These are phyloP conservation scores for Aspergillus cejpii DNA, from an alignment of 2,329 filamentous ascomycete genomes.

Conservation along the genomic window DNA sequence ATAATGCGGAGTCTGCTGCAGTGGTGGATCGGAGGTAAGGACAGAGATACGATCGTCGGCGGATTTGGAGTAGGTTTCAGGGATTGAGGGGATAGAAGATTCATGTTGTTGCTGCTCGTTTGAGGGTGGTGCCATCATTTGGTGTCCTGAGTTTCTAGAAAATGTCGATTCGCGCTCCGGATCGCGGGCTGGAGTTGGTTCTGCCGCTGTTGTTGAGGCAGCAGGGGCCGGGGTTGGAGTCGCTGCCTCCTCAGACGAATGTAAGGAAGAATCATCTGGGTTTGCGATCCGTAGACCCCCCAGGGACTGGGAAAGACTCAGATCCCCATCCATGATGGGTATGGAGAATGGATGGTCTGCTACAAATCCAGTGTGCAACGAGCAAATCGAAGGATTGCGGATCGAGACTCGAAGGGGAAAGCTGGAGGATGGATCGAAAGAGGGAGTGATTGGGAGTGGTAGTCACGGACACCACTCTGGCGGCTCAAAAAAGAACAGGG, in stretches of 20 bases:
- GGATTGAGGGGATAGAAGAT: conserved; percentile 17
- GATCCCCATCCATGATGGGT: conserved; percentile 74
- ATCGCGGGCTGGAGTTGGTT: conserved; percentile 13
- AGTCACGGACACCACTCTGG: conserved; percentile 9
- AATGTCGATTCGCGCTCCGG: conserved; percentile 18
- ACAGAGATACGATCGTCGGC: conserved; percentile 41
- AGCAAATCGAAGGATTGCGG: background rate
- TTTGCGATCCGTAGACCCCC: conserved; percentile 96
- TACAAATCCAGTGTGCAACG: background rate
- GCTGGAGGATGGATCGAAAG: conserved; percentile 3
- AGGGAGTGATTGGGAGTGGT: conserved; percentile 5
- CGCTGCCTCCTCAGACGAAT: conserved; percentile 32
- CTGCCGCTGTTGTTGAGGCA: conserved; percentile 16
- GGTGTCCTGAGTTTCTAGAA: conserved; percentile 17
- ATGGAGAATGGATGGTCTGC: conserved; percentile 2
- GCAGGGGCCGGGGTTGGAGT: conserved; percentile 19
- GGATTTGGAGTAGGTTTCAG: conserved; percentile 18
- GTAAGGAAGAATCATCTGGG: conserved; percentile 64
- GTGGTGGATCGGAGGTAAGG: conserved; percentile 41
- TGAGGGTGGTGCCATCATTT: conserved; percentile 12
- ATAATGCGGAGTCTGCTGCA: conserved; percentile 40
- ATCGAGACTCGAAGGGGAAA: background rate
- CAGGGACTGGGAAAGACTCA: conserved; percentile 85
- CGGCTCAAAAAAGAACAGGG: conserved; percentile 2
- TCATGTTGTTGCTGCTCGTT: conserved; percentile 16